Percentiles rank a stretch among this genome's conserved stretches.
phyloP scores from a whole-genome alignment of 371 early-diverging fungal species.

The Capniomyces stellatus region DNA sequence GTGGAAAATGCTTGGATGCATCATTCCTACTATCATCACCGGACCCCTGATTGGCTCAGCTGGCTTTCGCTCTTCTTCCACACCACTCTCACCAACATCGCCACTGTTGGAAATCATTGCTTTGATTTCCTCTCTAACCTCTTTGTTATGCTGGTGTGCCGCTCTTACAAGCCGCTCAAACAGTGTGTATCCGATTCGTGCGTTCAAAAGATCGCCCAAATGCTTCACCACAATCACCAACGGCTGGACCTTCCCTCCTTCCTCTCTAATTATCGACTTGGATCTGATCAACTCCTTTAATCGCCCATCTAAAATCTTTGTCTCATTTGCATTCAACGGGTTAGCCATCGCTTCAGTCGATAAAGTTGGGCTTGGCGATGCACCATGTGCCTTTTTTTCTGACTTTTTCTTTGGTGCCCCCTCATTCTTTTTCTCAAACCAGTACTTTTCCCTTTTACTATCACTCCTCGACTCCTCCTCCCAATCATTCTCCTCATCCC shows the following conservation, averaged over 20 bases:
- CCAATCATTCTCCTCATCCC: background rate
- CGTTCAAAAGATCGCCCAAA: constrained; percentile 23
- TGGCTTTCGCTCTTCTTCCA: background rate
- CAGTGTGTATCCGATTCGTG: constrained; percentile 25
- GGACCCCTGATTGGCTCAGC: constrained; percentile 2
- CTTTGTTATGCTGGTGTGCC: constrained; percentile 9
- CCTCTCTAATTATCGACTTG: background rate
- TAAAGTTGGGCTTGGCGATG: constrained; percentile 6
- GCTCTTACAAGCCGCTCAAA: constrained; percentile 15
- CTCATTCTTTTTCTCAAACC: background rate
- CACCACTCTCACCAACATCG: background rate
- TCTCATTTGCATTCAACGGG: constrained; percentile 15
- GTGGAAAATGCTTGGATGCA: constrained; percentile 25
- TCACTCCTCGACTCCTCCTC: background rate
- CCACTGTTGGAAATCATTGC: background rate
- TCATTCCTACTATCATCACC: constrained; percentile 16
- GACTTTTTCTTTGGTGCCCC: too few relatives aligned
- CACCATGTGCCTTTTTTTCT: background rate
- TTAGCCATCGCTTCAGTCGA: constrained; percentile 22
- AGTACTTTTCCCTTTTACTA: background rate
- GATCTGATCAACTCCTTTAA: constrained; percentile 10
- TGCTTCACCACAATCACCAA: constrained; percentile 20
- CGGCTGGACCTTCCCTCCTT: constrained; percentile 6
- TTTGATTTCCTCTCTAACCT: background rate
- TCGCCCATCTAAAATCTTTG: constrained; percentile 13